Conservation (phyloP, 2,329 filamentous ascomycete species). For the Claviceps citrina region DNA sequence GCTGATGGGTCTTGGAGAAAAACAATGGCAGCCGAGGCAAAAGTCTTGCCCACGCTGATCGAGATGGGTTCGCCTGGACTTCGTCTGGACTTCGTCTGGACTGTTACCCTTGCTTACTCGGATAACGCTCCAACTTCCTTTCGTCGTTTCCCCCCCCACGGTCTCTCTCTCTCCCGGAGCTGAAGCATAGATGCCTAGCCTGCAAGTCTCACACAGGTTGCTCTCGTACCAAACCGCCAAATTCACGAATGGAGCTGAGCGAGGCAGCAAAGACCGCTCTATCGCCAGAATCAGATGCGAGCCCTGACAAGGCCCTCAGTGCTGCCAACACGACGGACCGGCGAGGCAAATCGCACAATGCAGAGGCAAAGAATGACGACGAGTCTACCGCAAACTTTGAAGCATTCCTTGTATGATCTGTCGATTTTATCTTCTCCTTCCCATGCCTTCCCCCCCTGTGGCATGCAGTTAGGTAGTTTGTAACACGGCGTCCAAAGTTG, state of each 20-base stretch:
- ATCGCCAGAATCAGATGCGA: not conserved
- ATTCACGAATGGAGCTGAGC: not conserved
- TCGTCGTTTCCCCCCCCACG: not conserved
- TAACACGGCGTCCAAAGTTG: too few relatives aligned
- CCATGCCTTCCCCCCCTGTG: too few relatives aligned
- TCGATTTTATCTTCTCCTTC: not conserved
- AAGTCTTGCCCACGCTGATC: too few relatives aligned
- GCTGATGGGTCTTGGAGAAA: too few relatives aligned
- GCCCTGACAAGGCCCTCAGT: not conserved
- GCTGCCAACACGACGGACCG: not conserved
- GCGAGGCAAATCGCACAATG: not conserved
- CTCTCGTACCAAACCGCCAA: not conserved
- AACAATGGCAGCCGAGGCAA: too few relatives aligned
- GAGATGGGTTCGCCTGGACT: too few relatives aligned
- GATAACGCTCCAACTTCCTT: not conserved
- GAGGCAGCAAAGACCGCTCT: not conserved
- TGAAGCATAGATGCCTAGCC: not conserved
- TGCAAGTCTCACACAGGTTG: not conserved
- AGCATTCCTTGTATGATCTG: slow-evolving; percentile 11
- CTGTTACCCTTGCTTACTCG: not conserved
- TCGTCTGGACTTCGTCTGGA: too few relatives aligned
- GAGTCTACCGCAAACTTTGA: slow-evolving; percentile 9
- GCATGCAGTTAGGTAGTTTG: too few relatives aligned
- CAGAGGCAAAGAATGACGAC: not conserved
- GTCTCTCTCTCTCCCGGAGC: not conserved